Evolutionary conservation across 176 grass and related monocot genomes (phyloP).

Genomic region (Triticum timopheevii): DNA sequence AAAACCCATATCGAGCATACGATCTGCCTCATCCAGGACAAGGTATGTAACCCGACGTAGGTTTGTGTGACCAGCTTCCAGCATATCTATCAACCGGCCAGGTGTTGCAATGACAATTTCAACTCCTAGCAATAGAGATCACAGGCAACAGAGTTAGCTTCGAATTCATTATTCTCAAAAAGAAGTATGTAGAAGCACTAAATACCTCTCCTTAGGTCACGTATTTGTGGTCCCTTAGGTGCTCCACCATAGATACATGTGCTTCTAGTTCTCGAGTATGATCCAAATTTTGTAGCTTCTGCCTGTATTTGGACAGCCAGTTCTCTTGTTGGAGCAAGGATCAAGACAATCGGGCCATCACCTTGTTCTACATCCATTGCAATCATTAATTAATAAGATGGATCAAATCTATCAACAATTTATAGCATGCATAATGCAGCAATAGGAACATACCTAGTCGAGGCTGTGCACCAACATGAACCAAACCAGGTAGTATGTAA

Average conservation of each 20-base stretch:
- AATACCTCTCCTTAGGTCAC: conserved; percentile 91
- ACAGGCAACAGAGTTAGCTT: background rate
- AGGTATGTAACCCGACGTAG: conserved; percentile 88
- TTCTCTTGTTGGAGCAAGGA: conserved; percentile 97
- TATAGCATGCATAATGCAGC: background rate
- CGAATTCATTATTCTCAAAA: background rate
- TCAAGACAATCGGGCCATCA: conserved; percentile 84
- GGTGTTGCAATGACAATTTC: conserved; percentile 95
- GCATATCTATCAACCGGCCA: conserved; percentile 87
- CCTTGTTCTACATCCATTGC: conserved; percentile 56
- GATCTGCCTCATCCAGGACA: conserved; percentile 91
- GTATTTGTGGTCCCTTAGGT: conserved; percentile 94
- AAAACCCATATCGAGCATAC: conserved; percentile 98
- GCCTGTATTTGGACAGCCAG: conserved; percentile 93
- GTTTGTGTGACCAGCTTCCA: conserved; percentile 88
- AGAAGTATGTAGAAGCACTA: background rate
- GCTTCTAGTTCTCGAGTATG: conserved; percentile 69
- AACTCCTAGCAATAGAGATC: conserved; percentile 50
- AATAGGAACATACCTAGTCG: conserved; percentile 65
- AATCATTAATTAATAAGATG: conserved; percentile 7
- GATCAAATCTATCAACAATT: background rate
- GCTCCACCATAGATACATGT: conserved; percentile 91
- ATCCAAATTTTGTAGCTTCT: conserved; percentile 91
- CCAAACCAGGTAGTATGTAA: conserved; percentile 78
- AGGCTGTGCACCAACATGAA: conserved; percentile 92